phyloP scores from a whole-genome alignment of 331 rosid genomes.

The Pyrus hybrid region DNA sequence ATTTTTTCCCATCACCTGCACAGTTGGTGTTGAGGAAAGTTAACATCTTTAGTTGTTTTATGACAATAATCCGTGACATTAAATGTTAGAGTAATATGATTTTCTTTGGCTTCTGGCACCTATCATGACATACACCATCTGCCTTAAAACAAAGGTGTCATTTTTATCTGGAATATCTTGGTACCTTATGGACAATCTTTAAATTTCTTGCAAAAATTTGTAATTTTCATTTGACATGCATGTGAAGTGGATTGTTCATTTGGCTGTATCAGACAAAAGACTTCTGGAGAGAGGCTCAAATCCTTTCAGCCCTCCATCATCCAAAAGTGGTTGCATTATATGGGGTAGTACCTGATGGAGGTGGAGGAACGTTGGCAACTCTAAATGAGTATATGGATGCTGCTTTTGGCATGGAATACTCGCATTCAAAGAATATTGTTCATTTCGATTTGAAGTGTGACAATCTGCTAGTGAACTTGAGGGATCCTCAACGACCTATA shows the following conservation, averaged over 20 bases:
- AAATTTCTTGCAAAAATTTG: background rate
- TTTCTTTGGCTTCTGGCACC: background rate
- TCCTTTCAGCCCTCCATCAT: slow-evolving; percentile 76
- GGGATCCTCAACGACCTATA: slow-evolving; percentile 68
- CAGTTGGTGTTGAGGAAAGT: background rate
- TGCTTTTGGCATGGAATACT: slow-evolving; percentile 73
- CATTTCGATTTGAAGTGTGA: slow-evolving; percentile 75
- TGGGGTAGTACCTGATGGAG: slow-evolving; percentile 90
- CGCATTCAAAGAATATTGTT: slow-evolving; percentile 62
- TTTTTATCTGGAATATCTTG: background rate
- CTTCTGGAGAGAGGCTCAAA: slow-evolving; percentile 78
- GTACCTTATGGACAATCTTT: background rate
- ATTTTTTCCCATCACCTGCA: background rate
- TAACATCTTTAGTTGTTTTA: slow-evolving; percentile 9
- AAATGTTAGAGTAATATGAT: background rate
- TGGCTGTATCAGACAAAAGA: slow-evolving; percentile 46
- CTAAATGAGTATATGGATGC: slow-evolving; percentile 89
- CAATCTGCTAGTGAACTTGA: slow-evolving; percentile 60
- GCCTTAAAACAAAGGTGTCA: background rate
- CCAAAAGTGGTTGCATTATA: slow-evolving; percentile 91
- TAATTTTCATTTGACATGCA: background rate
- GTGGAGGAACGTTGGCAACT: slow-evolving; percentile 77
- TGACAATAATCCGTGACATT: background rate
- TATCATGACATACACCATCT: background rate
- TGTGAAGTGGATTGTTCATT: slow-evolving; percentile 15